phyloP scores from a whole-genome alignment of 2,329 filamentous ascomycete species.

The Furcasterigmium furcatum region DNA sequence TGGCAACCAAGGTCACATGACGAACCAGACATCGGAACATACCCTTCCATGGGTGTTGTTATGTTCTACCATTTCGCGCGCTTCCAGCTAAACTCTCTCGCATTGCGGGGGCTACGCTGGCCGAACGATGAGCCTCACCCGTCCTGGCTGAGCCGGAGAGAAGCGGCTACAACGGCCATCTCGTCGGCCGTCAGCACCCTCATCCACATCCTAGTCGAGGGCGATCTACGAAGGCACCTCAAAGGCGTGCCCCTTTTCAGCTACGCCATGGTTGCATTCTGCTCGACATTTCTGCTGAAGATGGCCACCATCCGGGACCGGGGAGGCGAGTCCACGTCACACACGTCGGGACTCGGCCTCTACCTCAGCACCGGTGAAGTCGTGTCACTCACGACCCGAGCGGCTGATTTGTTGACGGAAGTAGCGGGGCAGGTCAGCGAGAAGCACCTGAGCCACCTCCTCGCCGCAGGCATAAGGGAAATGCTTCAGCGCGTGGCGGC shows the following conservation, averaged over 20 bases:
- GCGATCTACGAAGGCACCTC: slow-evolving; percentile 24
- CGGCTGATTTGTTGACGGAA: slow-evolving; percentile 12
- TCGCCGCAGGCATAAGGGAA: slow-evolving; percentile 16
- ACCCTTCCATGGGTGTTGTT: slow-evolving; percentile 10
- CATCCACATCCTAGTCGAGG: slow-evolving; percentile 24
- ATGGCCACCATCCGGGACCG: slow-evolving; percentile 24
- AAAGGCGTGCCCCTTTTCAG: slow-evolving; percentile 29
- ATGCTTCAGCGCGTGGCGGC: not conserved
- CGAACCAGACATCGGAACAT: slow-evolving; percentile 7
- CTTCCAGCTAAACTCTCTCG: slow-evolving; percentile 9
- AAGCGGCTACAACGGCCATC: slow-evolving; percentile 22
- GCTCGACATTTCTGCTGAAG: slow-evolving; percentile 31
- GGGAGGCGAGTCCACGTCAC: slow-evolving; percentile 5
- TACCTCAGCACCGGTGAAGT: slow-evolving; percentile 1
- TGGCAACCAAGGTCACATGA: slow-evolving; percentile 8
- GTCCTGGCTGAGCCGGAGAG: slow-evolving; percentile 1
- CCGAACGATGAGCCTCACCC: not conserved
- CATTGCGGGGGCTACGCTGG: slow-evolving; percentile 7
- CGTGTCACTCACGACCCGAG: slow-evolving; percentile 10
- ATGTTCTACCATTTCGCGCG: slow-evolving; percentile 11
- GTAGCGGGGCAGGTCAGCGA: slow-evolving; percentile 3
- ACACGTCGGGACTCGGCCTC: slow-evolving; percentile 17
- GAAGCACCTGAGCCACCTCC: slow-evolving; percentile 2
- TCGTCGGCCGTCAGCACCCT: slow-evolving; percentile 29
- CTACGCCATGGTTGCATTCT: slow-evolving; percentile 31